Evolutionary conservation across 2,329 filamentous ascomycete species (phyloP).

Genomic region (Gyromitra esculenta): DNA sequence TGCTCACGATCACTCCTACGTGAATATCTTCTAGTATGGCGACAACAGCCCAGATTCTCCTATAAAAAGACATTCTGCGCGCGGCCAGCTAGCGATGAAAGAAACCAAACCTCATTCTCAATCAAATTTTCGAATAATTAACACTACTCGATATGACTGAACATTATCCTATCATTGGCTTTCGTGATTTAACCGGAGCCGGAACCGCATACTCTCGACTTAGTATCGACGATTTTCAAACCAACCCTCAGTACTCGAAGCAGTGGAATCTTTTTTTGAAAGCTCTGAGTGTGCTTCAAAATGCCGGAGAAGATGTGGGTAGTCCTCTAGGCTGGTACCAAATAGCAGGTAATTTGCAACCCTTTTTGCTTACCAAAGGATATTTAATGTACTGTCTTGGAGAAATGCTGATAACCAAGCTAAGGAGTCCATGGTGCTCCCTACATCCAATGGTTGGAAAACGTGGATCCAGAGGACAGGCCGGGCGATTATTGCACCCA

Average conservation of each 20-base stretch:
- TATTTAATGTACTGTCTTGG: neutral
- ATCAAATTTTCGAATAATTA: neutral
- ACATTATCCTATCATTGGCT: slow-evolving; percentile 14
- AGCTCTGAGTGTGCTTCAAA: slow-evolving; percentile 11
- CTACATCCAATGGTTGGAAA: slow-evolving; percentile 21
- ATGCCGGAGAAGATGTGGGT: slow-evolving; percentile 1
- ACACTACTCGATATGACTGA: neutral
- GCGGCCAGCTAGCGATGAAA: neutral
- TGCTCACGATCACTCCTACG: too few relatives aligned
- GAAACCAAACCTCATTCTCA: neutral
- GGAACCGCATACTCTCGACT: neutral
- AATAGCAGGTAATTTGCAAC: slow-evolving; percentile 23
- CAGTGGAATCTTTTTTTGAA: slow-evolving; percentile 37
- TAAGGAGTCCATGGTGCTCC: slow-evolving; percentile 32
- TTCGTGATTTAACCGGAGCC: too few relatives aligned
- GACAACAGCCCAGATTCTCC: neutral
- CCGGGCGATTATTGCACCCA: slow-evolving; percentile 35
- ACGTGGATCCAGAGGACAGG: slow-evolving; percentile 9
- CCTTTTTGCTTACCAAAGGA: too few relatives aligned
- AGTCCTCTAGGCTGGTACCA: slow-evolving; percentile 32
- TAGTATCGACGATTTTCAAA: slow-evolving; percentile 6
- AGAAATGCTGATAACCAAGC: neutral
- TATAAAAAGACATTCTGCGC: neutral
- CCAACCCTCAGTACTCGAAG: neutral
- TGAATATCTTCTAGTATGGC: neutral